Evolutionary conservation across 495 filamentous ascomycete genomes (phyloP).

Genomic region (Penicillium riverlandense): DNA sequence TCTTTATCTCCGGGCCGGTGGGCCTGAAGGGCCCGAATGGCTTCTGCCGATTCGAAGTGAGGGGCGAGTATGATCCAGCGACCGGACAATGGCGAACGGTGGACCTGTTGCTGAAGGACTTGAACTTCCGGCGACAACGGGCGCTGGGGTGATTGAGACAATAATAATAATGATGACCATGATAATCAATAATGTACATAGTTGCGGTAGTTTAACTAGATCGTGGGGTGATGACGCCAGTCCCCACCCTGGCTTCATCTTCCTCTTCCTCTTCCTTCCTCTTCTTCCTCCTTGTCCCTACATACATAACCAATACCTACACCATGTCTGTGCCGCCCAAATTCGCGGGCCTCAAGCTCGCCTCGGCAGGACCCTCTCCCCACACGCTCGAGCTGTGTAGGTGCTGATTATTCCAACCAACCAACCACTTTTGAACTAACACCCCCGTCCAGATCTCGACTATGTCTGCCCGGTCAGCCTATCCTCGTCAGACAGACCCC

Average conservation of each 20-base stretch:
- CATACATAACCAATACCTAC: not conserved
- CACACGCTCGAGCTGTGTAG: conserved; percentile 73
- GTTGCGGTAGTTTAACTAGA: no score
- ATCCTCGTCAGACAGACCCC: not conserved
- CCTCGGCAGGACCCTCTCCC: conserved; percentile 29
- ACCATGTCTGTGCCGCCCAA: conserved; percentile 72
- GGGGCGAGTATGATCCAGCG: conserved; percentile 53
- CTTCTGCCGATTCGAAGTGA: conserved; percentile 49
- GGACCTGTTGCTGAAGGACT: conserved; percentile 27
- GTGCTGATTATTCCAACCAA: not conserved
- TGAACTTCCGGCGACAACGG: conserved; percentile 21
- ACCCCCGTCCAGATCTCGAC: conserved; percentile 53
- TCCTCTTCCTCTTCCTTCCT: not conserved
- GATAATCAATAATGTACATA: no score
- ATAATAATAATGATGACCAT: not conserved
- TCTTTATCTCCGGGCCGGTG: conserved; percentile 59
- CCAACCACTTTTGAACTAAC: not conserved
- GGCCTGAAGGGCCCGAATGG: conserved; percentile 54
- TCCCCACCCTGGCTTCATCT: not conserved
- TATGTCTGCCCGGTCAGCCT: conserved; percentile 38
- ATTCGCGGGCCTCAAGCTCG: conserved; percentile 64
- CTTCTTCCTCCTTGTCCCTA: not conserved
- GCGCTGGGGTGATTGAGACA: conserved; percentile 13
- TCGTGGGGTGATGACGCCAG: not conserved
- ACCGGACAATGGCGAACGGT: conserved; percentile 29